Base-by-base conservation (phyloP, 108 stramenopile genomes). In the Fistulifera solaris region DNA sequence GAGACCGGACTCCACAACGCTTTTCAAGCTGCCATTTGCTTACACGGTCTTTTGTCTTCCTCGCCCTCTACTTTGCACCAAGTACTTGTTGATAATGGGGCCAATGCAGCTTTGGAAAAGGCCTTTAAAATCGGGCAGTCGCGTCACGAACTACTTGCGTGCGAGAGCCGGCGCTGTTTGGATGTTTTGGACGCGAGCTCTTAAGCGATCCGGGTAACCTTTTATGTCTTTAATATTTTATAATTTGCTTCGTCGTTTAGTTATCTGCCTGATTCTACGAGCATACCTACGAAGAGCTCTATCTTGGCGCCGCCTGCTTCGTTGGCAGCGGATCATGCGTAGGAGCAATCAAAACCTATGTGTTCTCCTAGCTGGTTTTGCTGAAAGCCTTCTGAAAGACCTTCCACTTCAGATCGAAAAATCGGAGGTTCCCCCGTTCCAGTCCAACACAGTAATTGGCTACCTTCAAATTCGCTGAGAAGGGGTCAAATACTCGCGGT, bases 101-200 rank as follows among this genome's bases (percentile, higher is more conserved):
- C 65, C 24, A 55, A 52, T 12, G 64, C 64, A n/a, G 68, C 69
- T 16, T 52, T 80, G 18, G 56, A 60, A 57, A 44, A 45, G 25
- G 80, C 84, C 7, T 50, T 72, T 46, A 21, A 58, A 25, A 68
- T 78, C 6, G 85, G 81, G 4, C 39, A 38, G 43, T 31, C 46
- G 40, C 56, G 72, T 22, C 78, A 83, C 62, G 80, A 75, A n/a
- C 56, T 81, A 52, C 54, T 87, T 44, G 67, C 66, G 19, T 57
- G 40, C 40, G 81, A 87, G 61, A 65, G 71, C 14, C 59, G 54
- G 38, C 65, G 58, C 27, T 70, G 68, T 22, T 59, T 76, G 40
- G 26, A 38, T 35, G 31, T 35, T 8, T 35, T 35, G 31, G 8
- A 35, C 8, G 3, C 31, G n/a, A 35, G 31, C 31, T 3, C 31